Percentiles rank a stretch among this genome's conserved stretches.
phyloP scores from a whole-genome alignment of 1,284 basidiomycete genomes.

The Boletus hoseneyae region DNA sequence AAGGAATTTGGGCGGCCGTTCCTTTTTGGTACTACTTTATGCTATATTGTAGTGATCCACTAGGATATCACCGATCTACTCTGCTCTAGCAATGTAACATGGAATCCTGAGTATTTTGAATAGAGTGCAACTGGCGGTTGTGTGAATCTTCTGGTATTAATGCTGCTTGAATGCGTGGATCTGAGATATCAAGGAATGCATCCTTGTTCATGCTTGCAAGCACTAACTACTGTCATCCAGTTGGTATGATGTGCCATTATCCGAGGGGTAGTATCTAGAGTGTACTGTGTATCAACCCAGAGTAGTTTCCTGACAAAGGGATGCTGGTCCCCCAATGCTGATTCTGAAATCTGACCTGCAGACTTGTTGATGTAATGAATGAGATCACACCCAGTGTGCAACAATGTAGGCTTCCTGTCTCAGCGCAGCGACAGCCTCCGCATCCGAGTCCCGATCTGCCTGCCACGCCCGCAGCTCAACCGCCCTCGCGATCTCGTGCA shows the following conservation, averaged over 20 bases:
- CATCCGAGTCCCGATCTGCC: slow-evolving; percentile 61
- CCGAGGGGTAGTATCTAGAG: not conserved
- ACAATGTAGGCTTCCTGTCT: slow-evolving; percentile 53
- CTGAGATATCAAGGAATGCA: too few species aligned
- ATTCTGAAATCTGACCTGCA: slow-evolving; percentile 10
- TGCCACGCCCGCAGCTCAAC: slow-evolving; percentile 62
- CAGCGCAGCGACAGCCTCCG: slow-evolving; percentile 61
- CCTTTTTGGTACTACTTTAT: slow-evolving; percentile 2
- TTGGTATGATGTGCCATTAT: not conserved
- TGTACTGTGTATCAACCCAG: not conserved
- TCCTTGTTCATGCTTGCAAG: too few species aligned
- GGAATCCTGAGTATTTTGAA: not conserved
- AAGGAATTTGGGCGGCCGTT: not conserved
- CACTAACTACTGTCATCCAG: too few species aligned
- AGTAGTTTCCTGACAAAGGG: not conserved
- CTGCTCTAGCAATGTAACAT: slow-evolving; percentile 17
- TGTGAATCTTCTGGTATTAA: too few species aligned
- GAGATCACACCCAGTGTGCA: slow-evolving; percentile 24
- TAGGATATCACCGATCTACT: slow-evolving; percentile 1
- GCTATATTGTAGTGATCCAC: slow-evolving; percentile 2
- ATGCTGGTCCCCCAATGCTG: not conserved
- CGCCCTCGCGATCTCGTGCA: slow-evolving; percentile 58
- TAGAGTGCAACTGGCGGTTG: not conserved
- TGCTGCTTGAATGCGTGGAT: too few species aligned
- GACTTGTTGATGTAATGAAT: slow-evolving; percentile 1